Evolutionary conservation across 1,284 basidiomycete genomes (phyloP), one percentile per base, ranked within the genome.

Genomic region (Marasmius oreades): DNA sequence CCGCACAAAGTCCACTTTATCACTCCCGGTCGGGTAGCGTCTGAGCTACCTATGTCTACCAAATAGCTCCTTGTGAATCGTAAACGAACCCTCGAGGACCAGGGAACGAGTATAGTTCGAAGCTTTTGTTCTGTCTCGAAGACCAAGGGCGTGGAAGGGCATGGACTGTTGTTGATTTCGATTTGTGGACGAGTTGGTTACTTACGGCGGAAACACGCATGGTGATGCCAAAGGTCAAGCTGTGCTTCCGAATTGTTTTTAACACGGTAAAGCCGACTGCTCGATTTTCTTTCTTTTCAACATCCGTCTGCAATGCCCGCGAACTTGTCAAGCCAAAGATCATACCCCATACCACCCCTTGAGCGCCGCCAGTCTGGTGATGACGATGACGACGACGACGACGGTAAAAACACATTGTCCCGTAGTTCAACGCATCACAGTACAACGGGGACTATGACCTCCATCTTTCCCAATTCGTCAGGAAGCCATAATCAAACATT

Each of bases 351-450:
- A 5, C 42, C 1, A 3, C 26, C 5, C 48, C 6, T 22, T 5
- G 22, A n/a, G 12, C 50, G 51, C 2, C 24, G 28, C 24, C 24
- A 20, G 31, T 22, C 34, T 24, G 45, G 31, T 22, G 46, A 50
- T 36, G 52, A 57, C 20, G 39, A 48, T 16, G 53, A 55, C 34
- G 46, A 28, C 22, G 53, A 55, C 33, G 46, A 47, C 43, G 53
- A 53, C 42, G 23, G 33, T 22, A 39, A 42, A 26, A 14, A 14
- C 46, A 20, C 43, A 46, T 24, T 51, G 37, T 18, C 24, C 8
- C 18, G 16, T 20, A 33, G 39, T 16, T 23, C 22, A 14, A 4
- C 44, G 1, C 23, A 23, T 11, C 43, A 12, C 14, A 42, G 3
- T 20, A 5, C 47, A 16, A 33, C 47, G 4, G 47, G 26, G n/a